These are phyloP conservation scores for Daucus carota DNA, from an alignment of 129 eudicot species.

Conservation along the genomic window DNA sequence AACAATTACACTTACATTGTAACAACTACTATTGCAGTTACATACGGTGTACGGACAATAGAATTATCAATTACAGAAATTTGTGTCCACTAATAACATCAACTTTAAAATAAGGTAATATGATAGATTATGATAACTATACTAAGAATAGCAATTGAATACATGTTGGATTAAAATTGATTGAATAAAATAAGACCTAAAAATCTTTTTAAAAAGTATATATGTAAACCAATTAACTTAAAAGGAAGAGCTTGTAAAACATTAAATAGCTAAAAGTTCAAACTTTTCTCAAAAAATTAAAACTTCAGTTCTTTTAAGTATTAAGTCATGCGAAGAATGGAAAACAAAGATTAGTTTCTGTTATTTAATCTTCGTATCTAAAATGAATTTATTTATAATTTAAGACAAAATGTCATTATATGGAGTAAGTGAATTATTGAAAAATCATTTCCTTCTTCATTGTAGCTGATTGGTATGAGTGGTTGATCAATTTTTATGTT, in stretches of 20 bases:
- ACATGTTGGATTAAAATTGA: not conserved
- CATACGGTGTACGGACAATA: not conserved
- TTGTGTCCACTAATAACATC: not conserved
- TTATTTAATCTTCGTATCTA: not conserved
- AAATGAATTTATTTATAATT: not conserved
- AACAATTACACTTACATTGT: not conserved
- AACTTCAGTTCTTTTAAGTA: not conserved
- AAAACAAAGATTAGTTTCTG: not conserved
- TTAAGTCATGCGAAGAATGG: not conserved
- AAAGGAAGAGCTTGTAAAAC: not conserved
- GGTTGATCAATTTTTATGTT: not conserved
- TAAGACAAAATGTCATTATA: not conserved
- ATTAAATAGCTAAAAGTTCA: too few species aligned
- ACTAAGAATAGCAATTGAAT: not conserved
- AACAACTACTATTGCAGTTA: not conserved
- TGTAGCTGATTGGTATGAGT: too few species aligned
- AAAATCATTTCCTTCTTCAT: not conserved
- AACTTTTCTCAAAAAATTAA: not conserved
- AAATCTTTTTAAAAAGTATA: not conserved
- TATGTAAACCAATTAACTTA: not conserved
- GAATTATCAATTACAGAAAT: not conserved
- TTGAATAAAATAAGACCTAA: not conserved
- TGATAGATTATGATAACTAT: not conserved
- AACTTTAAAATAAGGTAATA: not conserved
- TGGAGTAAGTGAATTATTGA: not conserved